phyloP scores from a whole-genome alignment of 441 rosid species.

The Kokia cookei region DNA sequence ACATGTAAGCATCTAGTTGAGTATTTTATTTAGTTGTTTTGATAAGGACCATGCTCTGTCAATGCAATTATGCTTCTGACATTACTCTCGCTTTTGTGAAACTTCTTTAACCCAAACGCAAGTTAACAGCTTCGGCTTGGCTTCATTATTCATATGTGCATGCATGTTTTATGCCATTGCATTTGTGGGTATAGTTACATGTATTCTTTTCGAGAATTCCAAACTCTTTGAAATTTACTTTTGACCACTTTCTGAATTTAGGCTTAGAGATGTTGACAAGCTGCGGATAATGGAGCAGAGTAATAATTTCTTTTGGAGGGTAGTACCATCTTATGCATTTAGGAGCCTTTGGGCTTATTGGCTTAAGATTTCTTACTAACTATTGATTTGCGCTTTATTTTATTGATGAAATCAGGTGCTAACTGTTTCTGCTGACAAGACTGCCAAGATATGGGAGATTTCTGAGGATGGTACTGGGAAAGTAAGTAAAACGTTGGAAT shows the following conservation, averaged over 20 bases:
- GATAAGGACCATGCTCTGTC: neutral
- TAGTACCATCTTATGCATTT: neutral
- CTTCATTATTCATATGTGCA: neutral
- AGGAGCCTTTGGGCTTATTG: neutral
- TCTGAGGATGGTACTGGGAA: conserved; percentile 35
- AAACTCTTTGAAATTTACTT: neutral
- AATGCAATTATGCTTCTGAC: neutral
- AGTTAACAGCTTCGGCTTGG: neutral
- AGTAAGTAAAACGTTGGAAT: conserved; percentile 28
- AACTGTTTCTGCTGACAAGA: conserved; percentile 44
- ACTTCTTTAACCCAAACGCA: neutral
- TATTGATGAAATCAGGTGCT: conserved; percentile 22
- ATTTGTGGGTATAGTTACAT: neutral
- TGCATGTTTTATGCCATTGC: neutral
- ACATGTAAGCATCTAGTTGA: conserved; percentile 37
- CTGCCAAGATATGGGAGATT: conserved; percentile 49
- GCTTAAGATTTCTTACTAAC: neutral
- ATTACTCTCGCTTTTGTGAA: neutral
- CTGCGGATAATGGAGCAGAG: neutral
- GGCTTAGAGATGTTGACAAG: neutral
- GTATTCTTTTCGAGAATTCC: neutral
- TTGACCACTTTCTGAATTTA: neutral
- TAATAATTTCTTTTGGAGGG: neutral
- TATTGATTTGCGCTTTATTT: neutral
- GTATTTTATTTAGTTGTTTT: neutral